Evolutionary conservation across 176 grass and related monocot genomes (phyloP).

Genomic region (Juncus effusus): DNA sequence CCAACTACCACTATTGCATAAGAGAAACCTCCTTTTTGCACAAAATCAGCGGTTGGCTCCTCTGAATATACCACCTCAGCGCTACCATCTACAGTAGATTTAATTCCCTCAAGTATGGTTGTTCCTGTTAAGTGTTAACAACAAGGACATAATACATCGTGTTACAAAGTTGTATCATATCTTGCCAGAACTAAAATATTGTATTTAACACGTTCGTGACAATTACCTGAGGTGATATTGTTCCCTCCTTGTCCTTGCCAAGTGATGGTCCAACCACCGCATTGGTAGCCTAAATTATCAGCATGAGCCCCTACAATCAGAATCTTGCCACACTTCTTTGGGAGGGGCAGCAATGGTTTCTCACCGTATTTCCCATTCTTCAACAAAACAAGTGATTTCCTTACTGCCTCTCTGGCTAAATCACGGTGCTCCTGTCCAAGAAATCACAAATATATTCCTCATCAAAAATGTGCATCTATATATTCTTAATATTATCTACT

Average conservation of each 20-base stretch:
- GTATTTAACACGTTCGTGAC: background rate
- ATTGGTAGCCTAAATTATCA: constrained; percentile 61
- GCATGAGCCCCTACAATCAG: constrained; percentile 58
- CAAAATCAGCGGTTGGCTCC: constrained; percentile 35
- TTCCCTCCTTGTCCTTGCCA: constrained; percentile 54
- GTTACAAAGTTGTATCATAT: background rate
- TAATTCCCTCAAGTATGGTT: constrained; percentile 50
- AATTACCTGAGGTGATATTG: constrained; percentile 41
- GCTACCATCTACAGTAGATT: constrained; percentile 35
- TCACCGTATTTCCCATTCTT: constrained; percentile 52
- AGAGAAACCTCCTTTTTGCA: constrained; percentile 35
- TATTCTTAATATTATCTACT: background rate
- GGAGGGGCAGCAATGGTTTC: constrained; percentile 37
- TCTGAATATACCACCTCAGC: constrained; percentile 49
- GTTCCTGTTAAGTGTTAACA: constrained; percentile 39
- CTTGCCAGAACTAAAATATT: background rate
- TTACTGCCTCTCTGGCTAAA: constrained; percentile 63
- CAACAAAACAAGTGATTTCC: constrained; percentile 54
- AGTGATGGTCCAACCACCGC: constrained; percentile 73
- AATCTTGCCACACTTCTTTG: constrained; percentile 41
- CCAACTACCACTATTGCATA: constrained; percentile 57
- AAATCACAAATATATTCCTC: background rate
- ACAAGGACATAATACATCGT: background rate
- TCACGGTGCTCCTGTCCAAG: constrained; percentile 57
- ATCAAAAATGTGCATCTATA: background rate